Base-by-base conservation (phyloP, 1,284 basidiomycete genomes). In the Coniophora puteana region DNA sequence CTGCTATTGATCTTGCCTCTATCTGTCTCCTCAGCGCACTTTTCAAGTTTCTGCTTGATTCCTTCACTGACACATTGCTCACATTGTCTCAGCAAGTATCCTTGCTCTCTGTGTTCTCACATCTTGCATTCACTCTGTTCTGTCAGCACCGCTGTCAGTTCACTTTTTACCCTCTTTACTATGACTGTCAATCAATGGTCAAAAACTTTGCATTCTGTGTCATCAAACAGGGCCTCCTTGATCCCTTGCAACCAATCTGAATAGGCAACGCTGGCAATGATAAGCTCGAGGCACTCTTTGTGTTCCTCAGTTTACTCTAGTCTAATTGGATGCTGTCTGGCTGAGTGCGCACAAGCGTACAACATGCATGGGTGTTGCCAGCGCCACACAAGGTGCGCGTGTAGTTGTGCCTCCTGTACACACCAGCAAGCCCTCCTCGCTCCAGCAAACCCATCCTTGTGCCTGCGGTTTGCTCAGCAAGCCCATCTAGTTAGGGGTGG, bases 171-270 rank as follows among this genome's bases (percentile, higher is more conserved):
- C 41, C 29, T 4, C 35, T 45, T 4, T 37, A 37, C 13, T 43
- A 43, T 13, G 29, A 45, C 8, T 8, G 25, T 1, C 33, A 36
- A 16, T 32, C 43, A 16, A 14, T 45, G 4, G 12, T 45, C 26
- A 45, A 45, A 26, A 45, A 45, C 16, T 18, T 24, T 14, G 4
- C 36, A 5, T 43, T 33, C 7, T 43, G 41, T 14, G 18, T 36
- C 16, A 20, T 25, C 6, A 42, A 45, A 10, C 40, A 45, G 22
- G 40, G 32, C 3, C 12, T 18, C 2, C 40, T 45, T 12, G 14
- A 45, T 17, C 26, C 30, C 8, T 12, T 17, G 3, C 1, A 26
- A 20, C 16, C 13, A 22, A 36, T 45, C 32, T 32, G 31, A 12
- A 33, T 43, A 8, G 27, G 27, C 13, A 17, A 45, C 8, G 17